These are phyloP conservation scores for Tulasnella sp. DNA, from an alignment of 768 basidiomycete genomes.

Conservation along the genomic window DNA sequence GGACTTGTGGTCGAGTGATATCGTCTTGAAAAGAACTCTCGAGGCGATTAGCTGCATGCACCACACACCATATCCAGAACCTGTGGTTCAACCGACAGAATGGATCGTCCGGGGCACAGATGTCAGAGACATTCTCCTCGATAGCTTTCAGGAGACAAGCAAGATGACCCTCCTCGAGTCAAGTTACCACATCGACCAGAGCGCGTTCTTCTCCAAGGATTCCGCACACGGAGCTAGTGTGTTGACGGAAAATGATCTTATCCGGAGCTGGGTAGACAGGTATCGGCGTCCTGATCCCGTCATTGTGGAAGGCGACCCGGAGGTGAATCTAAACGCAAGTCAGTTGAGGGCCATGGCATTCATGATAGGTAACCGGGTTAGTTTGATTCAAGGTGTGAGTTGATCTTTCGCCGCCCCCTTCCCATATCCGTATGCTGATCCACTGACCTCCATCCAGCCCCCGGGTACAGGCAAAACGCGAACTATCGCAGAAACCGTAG, in stretches of 20 bases:
- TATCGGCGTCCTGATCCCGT: constrained; percentile 50
- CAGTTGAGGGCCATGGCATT: constrained; percentile 72
- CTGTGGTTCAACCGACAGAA: constrained; percentile 27
- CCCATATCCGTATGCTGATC: constrained; percentile 9
- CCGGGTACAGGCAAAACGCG: constrained; percentile 90
- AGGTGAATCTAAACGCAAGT: constrained; percentile 55
- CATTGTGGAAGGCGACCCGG: constrained; percentile 65
- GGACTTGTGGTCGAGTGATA: constrained; percentile 56
- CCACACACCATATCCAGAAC: constrained; percentile 34
- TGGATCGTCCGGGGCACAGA: constrained; percentile 55
- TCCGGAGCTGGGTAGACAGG: constrained; percentile 70
- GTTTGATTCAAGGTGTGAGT: constrained; percentile 78
- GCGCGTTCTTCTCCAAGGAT: constrained; percentile 22
- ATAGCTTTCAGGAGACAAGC: constrained; percentile 25
- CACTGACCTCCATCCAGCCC: constrained; percentile 37
- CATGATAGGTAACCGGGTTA: constrained; percentile 70
- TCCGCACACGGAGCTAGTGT: constrained; percentile 36
- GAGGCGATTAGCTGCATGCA: constrained; percentile 47
- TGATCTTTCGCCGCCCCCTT: neutral
- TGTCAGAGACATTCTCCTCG: constrained; percentile 57
- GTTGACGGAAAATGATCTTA: constrained; percentile 59
- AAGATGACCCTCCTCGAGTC: neutral
- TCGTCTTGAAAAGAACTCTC: constrained; percentile 57
- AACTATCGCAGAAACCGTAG: constrained; percentile 77
- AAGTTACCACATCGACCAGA: constrained; percentile 5